These are phyloP conservation scores for Drosera spatulata DNA, from an alignment of 179 eudicot genomes.

Conservation along the genomic window DNA sequence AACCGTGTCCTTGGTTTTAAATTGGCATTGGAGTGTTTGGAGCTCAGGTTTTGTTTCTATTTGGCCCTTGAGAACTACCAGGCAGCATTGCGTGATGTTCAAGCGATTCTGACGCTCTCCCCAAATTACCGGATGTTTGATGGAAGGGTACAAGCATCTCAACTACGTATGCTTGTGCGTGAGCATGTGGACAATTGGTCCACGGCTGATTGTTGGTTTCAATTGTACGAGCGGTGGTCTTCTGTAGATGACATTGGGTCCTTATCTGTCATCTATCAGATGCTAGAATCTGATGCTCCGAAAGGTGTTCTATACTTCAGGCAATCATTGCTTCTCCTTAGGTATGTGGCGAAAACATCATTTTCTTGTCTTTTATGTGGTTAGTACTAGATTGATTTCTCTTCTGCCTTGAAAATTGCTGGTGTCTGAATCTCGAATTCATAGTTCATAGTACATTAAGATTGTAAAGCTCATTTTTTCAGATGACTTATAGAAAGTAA, in stretches of 20 bases:
- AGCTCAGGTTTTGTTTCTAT: constrained; percentile 81
- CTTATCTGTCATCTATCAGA: constrained; percentile 80
- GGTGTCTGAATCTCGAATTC: no score
- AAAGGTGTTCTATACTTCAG: constrained; percentile 94
- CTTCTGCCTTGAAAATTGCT: no score
- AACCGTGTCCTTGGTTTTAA: constrained; percentile 83
- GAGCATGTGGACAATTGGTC: constrained; percentile 90
- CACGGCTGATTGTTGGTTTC: constrained; percentile 97
- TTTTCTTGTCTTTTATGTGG: no score
- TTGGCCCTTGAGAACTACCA: constrained; percentile 74
- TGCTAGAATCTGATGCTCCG: constrained; percentile 90
- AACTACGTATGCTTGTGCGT: constrained; percentile 59
- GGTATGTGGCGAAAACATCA: constrained; percentile 27
- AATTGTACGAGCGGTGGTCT: constrained; percentile 89
- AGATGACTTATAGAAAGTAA: constrained; percentile 5
- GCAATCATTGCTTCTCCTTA: constrained; percentile 87
- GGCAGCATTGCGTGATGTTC: constrained; percentile 79
- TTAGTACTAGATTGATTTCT: no score
- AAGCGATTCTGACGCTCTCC: constrained; percentile 80
- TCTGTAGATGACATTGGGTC: constrained; percentile 21
- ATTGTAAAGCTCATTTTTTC: neutral
- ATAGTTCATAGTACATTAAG: neutral
- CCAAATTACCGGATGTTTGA: constrained; percentile 80
- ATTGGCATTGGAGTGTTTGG: constrained; percentile 90
- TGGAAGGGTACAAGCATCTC: constrained; percentile 71